Evolutionary conservation across 495 filamentous ascomycete genomes (phyloP).

Genomic region (Penicillium coprophilum): DNA sequence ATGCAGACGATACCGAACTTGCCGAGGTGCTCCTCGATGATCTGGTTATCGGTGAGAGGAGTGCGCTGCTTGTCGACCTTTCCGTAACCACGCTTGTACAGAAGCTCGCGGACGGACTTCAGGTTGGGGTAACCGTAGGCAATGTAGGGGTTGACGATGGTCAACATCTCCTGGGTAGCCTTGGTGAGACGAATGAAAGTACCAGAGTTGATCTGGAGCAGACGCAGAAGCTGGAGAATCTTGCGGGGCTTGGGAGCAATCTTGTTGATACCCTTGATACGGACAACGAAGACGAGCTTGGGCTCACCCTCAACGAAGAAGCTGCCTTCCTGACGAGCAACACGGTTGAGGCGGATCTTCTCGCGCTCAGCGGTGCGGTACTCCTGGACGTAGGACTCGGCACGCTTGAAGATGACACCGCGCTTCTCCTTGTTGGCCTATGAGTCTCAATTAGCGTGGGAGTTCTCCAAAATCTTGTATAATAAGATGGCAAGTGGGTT

Average conservation of each 20-base stretch:
- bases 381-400: slow-evolving; percentile 98
- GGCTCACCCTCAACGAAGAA: slow-evolving; percentile 92
- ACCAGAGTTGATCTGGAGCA: slow-evolving; percentile 99
- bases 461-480: slow-evolving; percentile 17
- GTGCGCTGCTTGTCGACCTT: slow-evolving; percentile 97
- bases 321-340: slow-evolving; percentile 86
- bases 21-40: slow-evolving; percentile 94
- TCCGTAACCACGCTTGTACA: slow-evolving; percentile 99
- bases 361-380: slow-evolving; percentile 98
- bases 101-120: slow-evolving; percentile 95
- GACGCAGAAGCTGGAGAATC: slow-evolving; percentile 97
- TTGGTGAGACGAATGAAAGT: slow-evolving; percentile 97
- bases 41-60: slow-evolving; percentile 92
- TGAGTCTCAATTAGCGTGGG: slow-evolving; percentile 42
- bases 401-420: slow-evolving; percentile 97
- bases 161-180: slow-evolving; percentile 97
- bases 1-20: slow-evolving; percentile 99
- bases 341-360: slow-evolving; percentile 88
- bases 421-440: slow-evolving; percentile 98
- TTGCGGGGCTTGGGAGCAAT: slow-evolving; percentile 99
- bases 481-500: slow-evolving; percentile 18
- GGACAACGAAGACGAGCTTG: slow-evolving; percentile 97
- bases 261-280: slow-evolving; percentile 99
- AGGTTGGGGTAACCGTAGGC: slow-evolving; percentile 99
- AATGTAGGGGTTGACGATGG: slow-evolving; percentile 95